Conservation (phyloP, 2,329 filamentous ascomycete genomes). For the Gaeumannomyces sp. region DNA sequence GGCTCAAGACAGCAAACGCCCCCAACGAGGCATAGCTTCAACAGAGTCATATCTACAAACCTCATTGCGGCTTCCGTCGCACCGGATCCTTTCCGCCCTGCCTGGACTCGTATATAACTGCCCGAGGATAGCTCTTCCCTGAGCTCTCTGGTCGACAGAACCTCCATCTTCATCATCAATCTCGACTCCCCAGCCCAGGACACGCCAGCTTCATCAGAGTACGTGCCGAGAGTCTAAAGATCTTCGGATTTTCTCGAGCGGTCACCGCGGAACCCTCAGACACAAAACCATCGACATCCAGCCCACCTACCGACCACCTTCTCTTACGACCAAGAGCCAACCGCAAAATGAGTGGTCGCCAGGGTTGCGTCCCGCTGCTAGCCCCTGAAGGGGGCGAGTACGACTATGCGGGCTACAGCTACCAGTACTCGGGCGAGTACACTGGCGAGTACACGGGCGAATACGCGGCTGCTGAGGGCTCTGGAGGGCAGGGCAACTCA, state of each 20-base stretch:
- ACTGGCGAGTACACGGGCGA: background rate
- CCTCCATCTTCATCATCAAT: background rate
- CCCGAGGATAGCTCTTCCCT: background rate
- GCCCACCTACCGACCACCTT: no score
- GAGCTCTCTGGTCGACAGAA: background rate
- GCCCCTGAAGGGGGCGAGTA: slow-evolving; percentile 3
- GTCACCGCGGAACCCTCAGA: no score
- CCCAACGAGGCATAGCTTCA: background rate
- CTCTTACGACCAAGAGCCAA: background rate
- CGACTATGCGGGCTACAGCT: slow-evolving; percentile 3
- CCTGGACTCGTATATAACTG: background rate
- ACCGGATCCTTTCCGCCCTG: background rate
- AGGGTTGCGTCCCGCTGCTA: slow-evolving; percentile 1
- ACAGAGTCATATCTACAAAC: background rate
- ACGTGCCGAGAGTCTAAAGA: no score
- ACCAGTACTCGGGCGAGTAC: slow-evolving; percentile 4
- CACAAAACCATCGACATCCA: no score
- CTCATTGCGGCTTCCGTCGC: background rate
- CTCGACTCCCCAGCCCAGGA: background rate
- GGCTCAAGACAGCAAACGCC: background rate
- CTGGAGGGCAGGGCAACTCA: slow-evolving; percentile 2
- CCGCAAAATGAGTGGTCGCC: slow-evolving; percentile 1
- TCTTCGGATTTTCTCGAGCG: background rate
- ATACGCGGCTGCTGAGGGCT: background rate
- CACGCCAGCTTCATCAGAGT: background rate